A percentile compares a stretch with the other conserved stretches of the same genome.
These are phyloP conservation scores for Boletus reticuloceps DNA, from an alignment of 768 basidiomycete species.

Conservation along the genomic window DNA sequence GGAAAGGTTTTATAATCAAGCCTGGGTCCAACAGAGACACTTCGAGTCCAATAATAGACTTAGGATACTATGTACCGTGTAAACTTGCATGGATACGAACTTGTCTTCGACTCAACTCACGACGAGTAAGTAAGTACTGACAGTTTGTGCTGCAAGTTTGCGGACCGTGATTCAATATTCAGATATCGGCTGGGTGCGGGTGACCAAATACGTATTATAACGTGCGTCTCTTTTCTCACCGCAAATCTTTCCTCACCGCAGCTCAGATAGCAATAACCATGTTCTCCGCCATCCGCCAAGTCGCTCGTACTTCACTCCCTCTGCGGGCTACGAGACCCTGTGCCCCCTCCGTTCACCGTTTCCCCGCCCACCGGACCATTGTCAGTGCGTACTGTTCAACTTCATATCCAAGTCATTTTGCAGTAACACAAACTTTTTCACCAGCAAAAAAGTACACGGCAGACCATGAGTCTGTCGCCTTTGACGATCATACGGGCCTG, in stretches of 20 bases:
- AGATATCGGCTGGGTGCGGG: too few relatives aligned
- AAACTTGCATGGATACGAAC: too few relatives aligned
- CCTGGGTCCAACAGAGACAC: too few relatives aligned
- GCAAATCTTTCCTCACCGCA: too few relatives aligned
- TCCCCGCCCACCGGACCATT: constrained; percentile 18
- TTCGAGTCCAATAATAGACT: too few relatives aligned
- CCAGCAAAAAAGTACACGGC: constrained; percentile 56
- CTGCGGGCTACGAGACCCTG: background rate
- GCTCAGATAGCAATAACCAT: constrained; percentile 4
- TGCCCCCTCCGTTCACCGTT: background rate
- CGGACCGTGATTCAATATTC: too few relatives aligned
- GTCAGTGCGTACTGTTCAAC: constrained; percentile 21
- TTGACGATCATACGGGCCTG: constrained; percentile 72
- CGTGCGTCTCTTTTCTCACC: constrained; percentile 44
- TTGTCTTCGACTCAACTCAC: too few relatives aligned
- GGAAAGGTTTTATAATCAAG: too few relatives aligned
- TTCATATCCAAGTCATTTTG: background rate
- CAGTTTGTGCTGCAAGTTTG: too few relatives aligned
- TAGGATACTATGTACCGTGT: too few relatives aligned
- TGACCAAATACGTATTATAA: too few relatives aligned
- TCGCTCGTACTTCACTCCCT: constrained; percentile 10
- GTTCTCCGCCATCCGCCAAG: constrained; percentile 15
- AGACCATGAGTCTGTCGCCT: constrained; percentile 85
- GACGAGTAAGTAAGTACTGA: too few relatives aligned
- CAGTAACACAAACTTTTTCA: background rate